These are phyloP conservation scores for Microbotryum lychnidis-dioicae DNA, from an alignment of 1,284 basidiomycete species.

Conservation along the genomic window DNA sequence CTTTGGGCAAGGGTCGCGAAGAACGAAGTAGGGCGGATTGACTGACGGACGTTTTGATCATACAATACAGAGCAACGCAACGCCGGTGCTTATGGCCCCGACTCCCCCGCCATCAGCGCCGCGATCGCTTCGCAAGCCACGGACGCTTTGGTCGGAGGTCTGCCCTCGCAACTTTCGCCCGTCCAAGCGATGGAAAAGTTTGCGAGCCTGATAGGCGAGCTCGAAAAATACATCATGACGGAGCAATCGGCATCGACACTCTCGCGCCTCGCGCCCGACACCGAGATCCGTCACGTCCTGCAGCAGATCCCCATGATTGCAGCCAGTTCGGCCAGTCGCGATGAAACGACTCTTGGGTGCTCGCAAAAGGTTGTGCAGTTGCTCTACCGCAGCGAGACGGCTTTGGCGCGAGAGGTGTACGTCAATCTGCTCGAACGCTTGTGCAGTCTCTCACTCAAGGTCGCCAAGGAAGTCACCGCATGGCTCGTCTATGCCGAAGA, in stretches of 20 bases:
- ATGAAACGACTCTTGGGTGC: conserved; percentile 79
- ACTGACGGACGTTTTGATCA: not conserved
- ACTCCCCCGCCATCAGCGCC: conserved; percentile 24
- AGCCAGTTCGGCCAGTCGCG: conserved; percentile 64
- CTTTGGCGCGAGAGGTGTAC: conserved; percentile 82
- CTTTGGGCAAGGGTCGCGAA: not conserved
- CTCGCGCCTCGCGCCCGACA: conserved; percentile 63
- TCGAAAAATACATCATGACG: conserved; percentile 68
- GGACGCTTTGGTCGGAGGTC: conserved; percentile 10
- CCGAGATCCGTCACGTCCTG: conserved; percentile 75
- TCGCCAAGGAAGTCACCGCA: conserved; percentile 90
- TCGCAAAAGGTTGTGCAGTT: conserved; percentile 89
- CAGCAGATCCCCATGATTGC: conserved; percentile 73
- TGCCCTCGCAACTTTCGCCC: conserved; percentile 22
- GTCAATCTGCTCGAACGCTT: conserved; percentile 80
- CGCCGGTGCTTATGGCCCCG: conserved; percentile 8
- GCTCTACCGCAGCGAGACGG: conserved; percentile 73
- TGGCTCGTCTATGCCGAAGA: conserved; percentile 98
- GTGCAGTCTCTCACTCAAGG: conserved; percentile 81
- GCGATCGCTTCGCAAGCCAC: conserved; percentile 11
- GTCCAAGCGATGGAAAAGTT: conserved; percentile 40
- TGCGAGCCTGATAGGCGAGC: conserved; percentile 57
- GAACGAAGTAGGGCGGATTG: not conserved
- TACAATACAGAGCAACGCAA: conserved; percentile 21
- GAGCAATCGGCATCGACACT: conserved; percentile 46